These are phyloP conservation scores for Pterocarpus macrocarpus DNA, from an alignment of 306 rosid genomes.

Conservation along the genomic window DNA sequence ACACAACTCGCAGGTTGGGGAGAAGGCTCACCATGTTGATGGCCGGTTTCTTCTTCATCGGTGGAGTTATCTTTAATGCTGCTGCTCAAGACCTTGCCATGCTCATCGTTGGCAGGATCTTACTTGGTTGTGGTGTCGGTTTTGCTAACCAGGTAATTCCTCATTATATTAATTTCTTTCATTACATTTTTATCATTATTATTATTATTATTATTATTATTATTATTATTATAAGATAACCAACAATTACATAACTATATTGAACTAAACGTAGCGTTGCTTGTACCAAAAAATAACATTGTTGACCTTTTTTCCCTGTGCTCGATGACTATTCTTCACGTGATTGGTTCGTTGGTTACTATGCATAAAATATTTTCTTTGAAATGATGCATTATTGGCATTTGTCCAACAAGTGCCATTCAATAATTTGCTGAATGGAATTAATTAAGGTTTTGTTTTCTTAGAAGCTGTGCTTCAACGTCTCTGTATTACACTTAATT, in stretches of 20 bases:
- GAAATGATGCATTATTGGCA: background rate
- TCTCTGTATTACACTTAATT: background rate
- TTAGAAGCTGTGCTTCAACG: background rate
- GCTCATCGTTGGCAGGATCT: slow-evolving; percentile 72
- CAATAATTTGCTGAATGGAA: background rate
- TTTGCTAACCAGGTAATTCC: slow-evolving; percentile 88
- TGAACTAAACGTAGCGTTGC: background rate
- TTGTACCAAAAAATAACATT: background rate
- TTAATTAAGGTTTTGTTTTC: background rate
- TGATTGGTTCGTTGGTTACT: background rate
- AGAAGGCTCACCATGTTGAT: slow-evolving; percentile 75
- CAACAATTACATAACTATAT: too few relatives aligned
- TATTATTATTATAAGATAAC: too few relatives aligned
- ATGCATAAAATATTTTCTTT: background rate
- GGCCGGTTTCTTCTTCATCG: slow-evolving; percentile 70
- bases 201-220: background rate
- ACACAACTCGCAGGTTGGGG: slow-evolving; percentile 68
- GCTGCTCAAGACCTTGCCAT: slow-evolving; percentile 65
- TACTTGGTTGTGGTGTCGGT: slow-evolving; percentile 89
- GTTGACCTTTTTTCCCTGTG: background rate
- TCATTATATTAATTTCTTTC: background rate
- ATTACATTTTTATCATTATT: background rate
- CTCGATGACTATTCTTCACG: background rate
- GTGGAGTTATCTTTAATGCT: slow-evolving; percentile 61
- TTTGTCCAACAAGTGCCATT: background rate